Evolutionary conservation across 768 basidiomycete genomes (phyloP).

Genomic region (Collybia nuda): DNA sequence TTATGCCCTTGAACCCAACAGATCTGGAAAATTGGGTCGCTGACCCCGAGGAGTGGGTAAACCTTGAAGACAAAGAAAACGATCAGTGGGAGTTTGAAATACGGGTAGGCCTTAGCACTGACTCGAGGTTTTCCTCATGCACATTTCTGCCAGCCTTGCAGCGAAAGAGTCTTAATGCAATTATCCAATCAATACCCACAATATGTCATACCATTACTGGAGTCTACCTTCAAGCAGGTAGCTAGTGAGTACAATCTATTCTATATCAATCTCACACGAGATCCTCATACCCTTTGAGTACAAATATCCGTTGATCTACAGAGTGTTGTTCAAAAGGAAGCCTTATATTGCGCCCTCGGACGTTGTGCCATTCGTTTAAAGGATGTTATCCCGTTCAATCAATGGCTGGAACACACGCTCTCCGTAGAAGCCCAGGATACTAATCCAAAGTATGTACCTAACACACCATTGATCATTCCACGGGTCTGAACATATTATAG

Average conservation of each 20-base stretch:
- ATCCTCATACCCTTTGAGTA: conserved; percentile 22
- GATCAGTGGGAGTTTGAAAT: conserved; percentile 95
- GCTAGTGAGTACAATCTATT: conserved; percentile 44
- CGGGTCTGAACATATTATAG: conserved; percentile 36
- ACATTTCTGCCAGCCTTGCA: conserved; percentile 66
- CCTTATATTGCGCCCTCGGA: conserved; percentile 87
- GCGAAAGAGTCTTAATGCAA: conserved; percentile 88
- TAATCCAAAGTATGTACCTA: conserved; percentile 52
- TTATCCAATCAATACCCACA: conserved; percentile 68
- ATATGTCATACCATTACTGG: conserved; percentile 68
- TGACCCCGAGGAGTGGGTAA: conserved; percentile 95
- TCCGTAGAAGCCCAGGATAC: conserved; percentile 56
- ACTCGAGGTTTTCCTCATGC: background rate
- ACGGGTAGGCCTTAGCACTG: conserved; percentile 50
- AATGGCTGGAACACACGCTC: conserved; percentile 67
- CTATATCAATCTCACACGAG: background rate
- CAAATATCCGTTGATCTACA: conserved; percentile 53
- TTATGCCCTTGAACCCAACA: conserved; percentile 79
- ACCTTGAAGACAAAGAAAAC: conserved; percentile 83
- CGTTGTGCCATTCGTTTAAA: conserved; percentile 69
- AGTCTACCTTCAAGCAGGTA: conserved; percentile 56
- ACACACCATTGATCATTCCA: background rate
- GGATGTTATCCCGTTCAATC: conserved; percentile 62
- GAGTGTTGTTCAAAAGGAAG: conserved; percentile 76
- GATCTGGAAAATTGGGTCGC: conserved; percentile 85